Base-by-base conservation (phyloP, 2,329 filamentous ascomycete genomes). In the Neonectria faginata region DNA sequence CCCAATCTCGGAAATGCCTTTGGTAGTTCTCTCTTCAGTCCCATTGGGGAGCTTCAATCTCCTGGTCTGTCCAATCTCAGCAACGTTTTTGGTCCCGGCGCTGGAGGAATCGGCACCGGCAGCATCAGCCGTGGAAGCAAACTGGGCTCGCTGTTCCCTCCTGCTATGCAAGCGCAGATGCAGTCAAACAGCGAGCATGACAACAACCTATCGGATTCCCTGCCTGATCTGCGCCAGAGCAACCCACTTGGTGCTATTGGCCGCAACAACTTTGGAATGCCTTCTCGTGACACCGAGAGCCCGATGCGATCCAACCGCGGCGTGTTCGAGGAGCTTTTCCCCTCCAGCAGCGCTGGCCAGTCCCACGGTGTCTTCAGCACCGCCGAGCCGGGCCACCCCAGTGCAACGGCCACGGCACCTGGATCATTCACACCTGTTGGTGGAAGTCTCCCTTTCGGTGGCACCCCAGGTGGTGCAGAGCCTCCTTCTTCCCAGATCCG, bases 121-220 rank as follows among this genome's bases (percentile, higher is more conserved):
- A 91, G 91, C 56, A 87, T 92, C 50, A 89, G 92, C 33, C 89
- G 93, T 41, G 86, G 88, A 5, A 96, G 92, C 82, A 97, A 94
- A 79, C 84, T 97, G 42, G 92, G 92, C 2, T 94, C 93, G 1
- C 83, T 99, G 25, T 97, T 99, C 75, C 94, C 95, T 9, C 82
- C 89, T 1, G 90, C 91, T 5, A 94, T 97, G 92, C 94, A 97
- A 79, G 92, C 94, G 39, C 93, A 97, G 77, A 94, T 97, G 91
- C 92, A 94, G 64, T 81, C 81, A 3, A 86, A 89, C 31, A 55
- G 41, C 4, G 91, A 95, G 12, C 90, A 91, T 47, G 87, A 89
- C 4, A 86, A 88, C 27, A 84, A 76, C 62, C 72, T 89, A 53
- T 82, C 84, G 39, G 89, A 91, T 63, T 83, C 83, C 1, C 76